Conservation (phyloP, 108 stramenopile species). For the Epithemia pelagica region DNA sequence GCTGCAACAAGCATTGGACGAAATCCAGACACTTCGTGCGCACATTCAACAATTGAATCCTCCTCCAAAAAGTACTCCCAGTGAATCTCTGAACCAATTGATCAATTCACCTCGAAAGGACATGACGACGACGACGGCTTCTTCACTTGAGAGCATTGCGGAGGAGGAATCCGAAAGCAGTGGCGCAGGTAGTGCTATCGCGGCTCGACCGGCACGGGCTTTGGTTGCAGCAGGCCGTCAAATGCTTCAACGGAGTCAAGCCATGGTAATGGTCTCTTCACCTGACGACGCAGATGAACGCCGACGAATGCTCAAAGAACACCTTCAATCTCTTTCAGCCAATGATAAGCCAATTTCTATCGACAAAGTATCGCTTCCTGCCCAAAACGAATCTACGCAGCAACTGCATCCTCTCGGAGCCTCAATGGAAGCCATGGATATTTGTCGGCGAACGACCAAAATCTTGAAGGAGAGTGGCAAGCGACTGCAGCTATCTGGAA, state of each 20-base stretch:
- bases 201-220: conserved; percentile 25
- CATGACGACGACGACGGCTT: background rate
- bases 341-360: too few species aligned
- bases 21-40: conserved; percentile 25
- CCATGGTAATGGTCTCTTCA: conserved; percentile 18
- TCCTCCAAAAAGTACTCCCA: too few species aligned
- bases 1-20: conserved; percentile 42
- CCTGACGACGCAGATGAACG: conserved; percentile 37
- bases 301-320: conserved; percentile 19
- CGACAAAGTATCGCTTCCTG: background rate
- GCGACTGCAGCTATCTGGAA: conserved; percentile 49
- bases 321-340: conserved; percentile 5
- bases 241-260: conserved; percentile 25
- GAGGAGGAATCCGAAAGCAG: background rate
- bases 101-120: background rate
- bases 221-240: conserved; percentile 45
- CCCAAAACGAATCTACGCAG: background rate
- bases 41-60: conserved; percentile 6
- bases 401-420: background rate
- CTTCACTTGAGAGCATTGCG: background rate
- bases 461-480: conserved; percentile 54
- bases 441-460: conserved; percentile 21
- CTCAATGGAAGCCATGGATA: conserved; percentile 6
- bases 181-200: background rate
- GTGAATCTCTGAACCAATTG: too few species aligned